Base-by-base conservation (phyloP, 306 rosid species). In the Corylus heterophylla region DNA sequence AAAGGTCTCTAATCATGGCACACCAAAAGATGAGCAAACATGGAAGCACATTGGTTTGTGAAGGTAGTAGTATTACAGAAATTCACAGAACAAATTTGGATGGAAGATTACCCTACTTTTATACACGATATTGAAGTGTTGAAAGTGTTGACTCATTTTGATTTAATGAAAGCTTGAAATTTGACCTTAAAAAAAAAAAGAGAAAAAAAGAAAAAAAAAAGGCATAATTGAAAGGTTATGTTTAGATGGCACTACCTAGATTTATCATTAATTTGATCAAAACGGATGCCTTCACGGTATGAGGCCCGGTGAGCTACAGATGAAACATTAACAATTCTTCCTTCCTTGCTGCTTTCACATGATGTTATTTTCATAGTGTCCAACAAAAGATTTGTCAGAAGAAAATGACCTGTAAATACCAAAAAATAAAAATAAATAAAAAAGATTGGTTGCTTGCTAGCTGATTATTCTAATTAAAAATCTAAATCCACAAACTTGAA, bases 321-420 rank as follows among this genome's bases (percentile, higher is more conserved):
- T 79, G 98, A 83, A 14, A 95, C 88, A 62, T 77, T 95, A 51
- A 95, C 82, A 75, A 95, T 83, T 88, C 96, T 91, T 84, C 98
- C 98, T 89, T 91, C 92, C 76, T 68, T 91, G 51, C 81, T 79
- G 64, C 89, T 87, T 86, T 87, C 78, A 54, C 3, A 12, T 55
- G 94, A 67, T 49, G 96, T 95, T 88, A 85, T 89, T 86, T 89
- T 92, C 96, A 92, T 90, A 7, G 80, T 88, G 27, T 92, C 98
- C 89, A 92, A 69, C 76, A 95, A 82, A 79, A 95, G 96, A 79
- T 90, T 77, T 74, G 98, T 91, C 83, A 95, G 76, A 50, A 92
- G 96, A 93, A 95, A 92, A 85, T 90, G 97, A 59, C 98, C 98
- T 95, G 92, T 64, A 80, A 74, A 66, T 58, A 22, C 39, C 20